phyloP scores from a whole-genome alignment of 805 yeast species.

The Yarrowia bubula region DNA sequence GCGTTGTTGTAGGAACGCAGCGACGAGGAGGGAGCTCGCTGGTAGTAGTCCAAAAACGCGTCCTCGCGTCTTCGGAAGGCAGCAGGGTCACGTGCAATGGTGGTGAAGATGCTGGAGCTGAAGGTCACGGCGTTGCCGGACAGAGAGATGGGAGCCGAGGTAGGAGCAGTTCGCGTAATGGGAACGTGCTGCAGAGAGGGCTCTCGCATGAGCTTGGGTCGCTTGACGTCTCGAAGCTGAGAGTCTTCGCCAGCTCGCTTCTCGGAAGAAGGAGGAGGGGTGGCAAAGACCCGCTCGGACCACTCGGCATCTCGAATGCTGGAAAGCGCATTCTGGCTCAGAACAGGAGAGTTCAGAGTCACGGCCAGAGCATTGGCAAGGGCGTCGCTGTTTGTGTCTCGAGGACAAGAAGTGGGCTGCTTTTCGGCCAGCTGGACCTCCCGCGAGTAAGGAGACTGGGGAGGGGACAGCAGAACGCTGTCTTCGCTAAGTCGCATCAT shows the following conservation, averaged over 20 bases:
- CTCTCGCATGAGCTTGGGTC: constrained; percentile 26
- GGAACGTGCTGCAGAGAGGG: constrained; percentile 20
- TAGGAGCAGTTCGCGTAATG: constrained; percentile 7
- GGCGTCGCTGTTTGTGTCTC: constrained; percentile 12
- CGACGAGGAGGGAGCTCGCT: constrained; percentile 8
- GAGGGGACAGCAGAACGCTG: constrained; percentile 23
- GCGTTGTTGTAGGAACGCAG: constrained; percentile 25
- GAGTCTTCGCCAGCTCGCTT: constrained; percentile 16
- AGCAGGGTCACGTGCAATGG: constrained; percentile 12
- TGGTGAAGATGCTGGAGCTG: constrained; percentile 19
- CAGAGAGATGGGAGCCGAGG: constrained; percentile 8
- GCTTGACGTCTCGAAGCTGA: constrained; percentile 21
- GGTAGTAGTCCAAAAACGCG: constrained; percentile 22
- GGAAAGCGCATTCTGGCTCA: constrained; percentile 22
- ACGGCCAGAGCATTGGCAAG: constrained; percentile 17
- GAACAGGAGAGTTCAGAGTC: constrained; percentile 20
- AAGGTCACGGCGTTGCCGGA: constrained; percentile 8
- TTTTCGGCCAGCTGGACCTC: constrained; percentile 23
- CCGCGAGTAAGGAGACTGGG: constrained; percentile 26
- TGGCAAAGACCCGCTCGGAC: constrained; percentile 22
- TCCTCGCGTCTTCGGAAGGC: constrained; percentile 21
- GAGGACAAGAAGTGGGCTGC: constrained; percentile 16
- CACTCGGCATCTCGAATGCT: constrained; percentile 18
- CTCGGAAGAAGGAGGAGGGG: constrained; percentile 21
- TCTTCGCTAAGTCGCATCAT: constrained; percentile 20